Conservation (phyloP, 176 grass and related monocot species). For the Eleusine coracana region DNA sequence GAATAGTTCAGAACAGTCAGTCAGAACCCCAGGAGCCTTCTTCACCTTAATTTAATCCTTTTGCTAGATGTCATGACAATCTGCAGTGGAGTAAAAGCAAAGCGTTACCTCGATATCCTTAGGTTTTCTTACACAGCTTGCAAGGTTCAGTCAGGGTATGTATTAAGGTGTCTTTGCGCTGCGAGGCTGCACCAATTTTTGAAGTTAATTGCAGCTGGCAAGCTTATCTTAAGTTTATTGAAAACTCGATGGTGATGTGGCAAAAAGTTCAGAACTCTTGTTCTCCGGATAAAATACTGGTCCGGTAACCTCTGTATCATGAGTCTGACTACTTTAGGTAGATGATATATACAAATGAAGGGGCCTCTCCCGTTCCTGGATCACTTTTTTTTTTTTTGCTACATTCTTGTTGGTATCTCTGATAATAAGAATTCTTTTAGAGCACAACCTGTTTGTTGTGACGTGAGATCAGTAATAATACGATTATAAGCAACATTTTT, state of each 20-base stretch:
- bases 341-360: conserved; percentile 41
- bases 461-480: neutral
- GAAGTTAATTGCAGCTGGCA: conserved; percentile 54
- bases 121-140: conserved; percentile 49
- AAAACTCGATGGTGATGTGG: neutral
- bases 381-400: neutral
- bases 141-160: conserved; percentile 33
- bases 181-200: conserved; percentile 39
- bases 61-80: conserved; percentile 58
- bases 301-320: conserved; percentile 37
- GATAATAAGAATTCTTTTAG: neutral
- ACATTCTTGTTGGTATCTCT: neutral
- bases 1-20: conserved; percentile 83
- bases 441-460: neutral
- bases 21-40: conserved; percentile 66
- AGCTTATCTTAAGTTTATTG: conserved; percentile 26
- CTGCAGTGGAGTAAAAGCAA: conserved; percentile 48
- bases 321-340: conserved; percentile 29
- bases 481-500: neutral
- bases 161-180: conserved; percentile 17
- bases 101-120: conserved; percentile 40
- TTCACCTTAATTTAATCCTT: conserved; percentile 69
- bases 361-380: neutral
- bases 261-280: neutral
- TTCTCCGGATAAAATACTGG: conserved; percentile 17